These are phyloP conservation scores for Rhizomucor miehei DNA, from an alignment of 371 early-diverging fungal species.

Conservation along the genomic window DNA sequence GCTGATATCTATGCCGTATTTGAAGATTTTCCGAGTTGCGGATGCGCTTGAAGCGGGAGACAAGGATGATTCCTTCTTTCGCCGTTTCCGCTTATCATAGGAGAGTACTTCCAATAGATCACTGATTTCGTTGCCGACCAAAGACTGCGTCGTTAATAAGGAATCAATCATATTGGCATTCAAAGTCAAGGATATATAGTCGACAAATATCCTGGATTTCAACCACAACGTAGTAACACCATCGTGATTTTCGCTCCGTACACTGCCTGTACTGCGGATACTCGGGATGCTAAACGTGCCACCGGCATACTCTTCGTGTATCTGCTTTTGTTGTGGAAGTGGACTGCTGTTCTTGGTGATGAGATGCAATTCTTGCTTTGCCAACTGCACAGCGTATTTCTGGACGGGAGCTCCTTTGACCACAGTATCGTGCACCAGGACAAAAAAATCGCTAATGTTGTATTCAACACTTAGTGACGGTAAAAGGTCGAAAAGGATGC, in stretches of 20 bases:
- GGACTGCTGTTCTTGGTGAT: slow-evolving; percentile 32
- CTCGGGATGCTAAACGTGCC: slow-evolving; percentile 58
- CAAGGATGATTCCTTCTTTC: neutral
- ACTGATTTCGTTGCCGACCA: slow-evolving; percentile 75
- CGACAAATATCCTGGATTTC: slow-evolving; percentile 59
- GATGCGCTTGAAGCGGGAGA: neutral
- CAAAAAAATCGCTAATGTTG: slow-evolving; percentile 52
- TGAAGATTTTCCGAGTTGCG: slow-evolving; percentile 16
- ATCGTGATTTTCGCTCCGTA: slow-evolving; percentile 15
- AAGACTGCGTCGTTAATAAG: slow-evolving; percentile 72
- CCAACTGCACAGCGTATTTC: slow-evolving; percentile 53
- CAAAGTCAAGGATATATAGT: slow-evolving; percentile 61
- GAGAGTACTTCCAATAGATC: slow-evolving; percentile 72
- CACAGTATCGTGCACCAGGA: slow-evolving; percentile 49
- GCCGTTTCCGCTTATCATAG: slow-evolving; percentile 45
- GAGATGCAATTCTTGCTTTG: slow-evolving; percentile 56
- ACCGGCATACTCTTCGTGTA: slow-evolving; percentile 32
- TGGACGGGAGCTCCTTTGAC: slow-evolving; percentile 28
- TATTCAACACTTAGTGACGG: slow-evolving; percentile 68
- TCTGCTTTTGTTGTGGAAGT: slow-evolving; percentile 3
- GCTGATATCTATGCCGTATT: slow-evolving; percentile 59
- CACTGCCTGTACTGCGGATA: slow-evolving; percentile 57
- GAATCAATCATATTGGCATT: slow-evolving; percentile 77
- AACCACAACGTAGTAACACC: slow-evolving; percentile 23
- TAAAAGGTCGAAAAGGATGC: slow-evolving; percentile 62